Evolutionary conservation across 1,284 basidiomycete species (phyloP), one percentile per base, ranked within the genome.

Genomic region (Ganoderma sinense): DNA sequence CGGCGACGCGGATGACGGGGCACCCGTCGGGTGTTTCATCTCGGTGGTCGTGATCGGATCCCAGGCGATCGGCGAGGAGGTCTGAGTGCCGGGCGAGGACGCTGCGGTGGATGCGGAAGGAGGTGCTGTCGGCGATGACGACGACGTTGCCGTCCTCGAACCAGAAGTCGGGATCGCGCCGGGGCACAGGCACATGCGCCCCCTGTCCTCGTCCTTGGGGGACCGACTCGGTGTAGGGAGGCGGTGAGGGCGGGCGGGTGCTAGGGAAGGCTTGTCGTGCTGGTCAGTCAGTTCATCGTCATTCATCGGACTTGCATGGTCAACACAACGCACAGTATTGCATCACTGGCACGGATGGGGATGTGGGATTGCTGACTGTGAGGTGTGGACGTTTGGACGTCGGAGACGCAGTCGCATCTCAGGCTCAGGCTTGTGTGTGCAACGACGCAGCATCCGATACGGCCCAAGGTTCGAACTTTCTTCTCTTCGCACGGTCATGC

Each of bases 111-210:
- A 66, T 36, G 20, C 65, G 65, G 23, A 66, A 66, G 18, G 26
- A n/a, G 18, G 41, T 45, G 3, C 11, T 7, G 13, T 59, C 39
- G 7, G 65, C 65, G 56, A 60, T 31, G 29, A 66, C 13, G 26
- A 66, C 56, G 45, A 66, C 13, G 41, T 66, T 66, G 40, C 65
- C 56, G 41, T 66, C 65, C n/a, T 59, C 56, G 41, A 66, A 66
- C 65, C 65, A 66, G 14, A 60, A 41, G 26, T 66, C 65, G 11
- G 51, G 36, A 41, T 64, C 63, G 10, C 53, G 51, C 20, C 29
- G 18, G 33, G 56, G 51, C 11, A 20, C 31, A 20, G 56, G 51
- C 11, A 20, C 39, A 4, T 64, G 14, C 23, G n/a, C n/a, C n/a
- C n/a, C n/a, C n/a, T n/a, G n/a, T n/a, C n/a, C n/a, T n/a, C 43